A percentile compares a stretch with the other conserved stretches of the same genome.
Conservation (phyloP, 805 yeast species). For the Lipomyces sp. region DNA sequence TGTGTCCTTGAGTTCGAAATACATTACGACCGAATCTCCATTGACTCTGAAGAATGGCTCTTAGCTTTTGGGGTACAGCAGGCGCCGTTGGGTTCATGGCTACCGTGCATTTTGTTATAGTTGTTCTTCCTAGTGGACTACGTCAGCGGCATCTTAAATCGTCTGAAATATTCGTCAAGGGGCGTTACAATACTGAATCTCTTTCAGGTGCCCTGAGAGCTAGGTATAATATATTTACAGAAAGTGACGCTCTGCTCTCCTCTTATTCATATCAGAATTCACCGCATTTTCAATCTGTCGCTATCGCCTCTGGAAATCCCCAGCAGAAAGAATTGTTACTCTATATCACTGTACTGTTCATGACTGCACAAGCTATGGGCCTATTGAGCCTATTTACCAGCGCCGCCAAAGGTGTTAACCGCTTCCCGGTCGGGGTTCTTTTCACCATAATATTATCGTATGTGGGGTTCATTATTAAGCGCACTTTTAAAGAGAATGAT, state of each 20-base stretch:
- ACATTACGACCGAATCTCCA: neutral
- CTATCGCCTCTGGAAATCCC: neutral
- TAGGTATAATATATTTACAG: neutral
- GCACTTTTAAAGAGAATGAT: neutral
- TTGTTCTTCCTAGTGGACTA: neutral
- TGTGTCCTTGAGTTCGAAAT: neutral
- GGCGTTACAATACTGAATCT: constrained; percentile 6
- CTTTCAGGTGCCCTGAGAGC: neutral
- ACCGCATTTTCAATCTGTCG: neutral
- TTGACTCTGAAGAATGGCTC: neutral
- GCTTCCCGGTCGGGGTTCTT: neutral
- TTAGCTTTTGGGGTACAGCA: neutral
- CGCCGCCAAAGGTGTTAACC: neutral
- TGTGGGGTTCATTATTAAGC: neutral
- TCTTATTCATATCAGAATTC: constrained; percentile 1
- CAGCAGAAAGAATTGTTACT: neutral
- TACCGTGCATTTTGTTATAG: neutral
- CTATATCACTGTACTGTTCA: neutral
- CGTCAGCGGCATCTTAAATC: neutral
- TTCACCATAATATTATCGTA: neutral
- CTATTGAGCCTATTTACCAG: neutral
- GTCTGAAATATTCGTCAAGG: constrained; percentile 1
- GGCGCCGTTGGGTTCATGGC: neutral
- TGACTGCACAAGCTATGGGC: too few relatives aligned
- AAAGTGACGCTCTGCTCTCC: constrained; percentile 4